phyloP scores from a whole-genome alignment of 306 rosid species.

The Cicer cuneatum region DNA sequence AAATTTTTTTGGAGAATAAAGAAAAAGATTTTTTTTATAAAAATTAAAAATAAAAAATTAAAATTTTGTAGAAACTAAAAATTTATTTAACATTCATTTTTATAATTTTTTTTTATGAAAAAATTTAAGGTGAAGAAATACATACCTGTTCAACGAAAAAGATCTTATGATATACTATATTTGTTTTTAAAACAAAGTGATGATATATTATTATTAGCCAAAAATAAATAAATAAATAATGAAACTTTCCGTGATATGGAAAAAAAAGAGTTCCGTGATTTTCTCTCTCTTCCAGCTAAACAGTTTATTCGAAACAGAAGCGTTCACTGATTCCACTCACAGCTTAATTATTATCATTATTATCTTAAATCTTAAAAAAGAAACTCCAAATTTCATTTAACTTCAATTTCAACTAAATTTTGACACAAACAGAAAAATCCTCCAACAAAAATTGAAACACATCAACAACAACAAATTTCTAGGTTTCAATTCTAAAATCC shows the following conservation, averaged over 20 bases:
- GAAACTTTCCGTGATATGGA: too few species aligned
- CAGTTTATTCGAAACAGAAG: neutral
- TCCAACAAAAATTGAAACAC: neutral
- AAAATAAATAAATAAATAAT: too few species aligned
- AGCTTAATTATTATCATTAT: conserved; percentile 7
- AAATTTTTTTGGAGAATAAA: accelerated
- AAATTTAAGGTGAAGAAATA: too few species aligned
- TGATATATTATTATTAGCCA: too few species aligned
- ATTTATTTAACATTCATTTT: too few species aligned
- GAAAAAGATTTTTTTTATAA: too few species aligned
- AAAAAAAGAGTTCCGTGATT: neutral
- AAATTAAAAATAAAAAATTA: too few species aligned
- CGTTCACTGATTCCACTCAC: conserved; percentile 29
- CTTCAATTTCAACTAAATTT: neutral
- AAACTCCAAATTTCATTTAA: conserved; percentile 25
- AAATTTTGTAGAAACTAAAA: too few species aligned
- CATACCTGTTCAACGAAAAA: too few species aligned
- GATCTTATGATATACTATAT: too few species aligned
- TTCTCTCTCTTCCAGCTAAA: neutral
- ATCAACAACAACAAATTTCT: neutral
- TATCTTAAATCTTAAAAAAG: neutral
- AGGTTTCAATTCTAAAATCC: conserved; percentile 4
- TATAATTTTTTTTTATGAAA: too few species aligned
- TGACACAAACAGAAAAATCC: conserved; percentile 26
- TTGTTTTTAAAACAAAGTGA: too few species aligned